Percentiles rank a stretch among this genome's conserved stretches.
Conservation (phyloP, 768 basidiomycete species). For the Coprinellus micaceus region DNA sequence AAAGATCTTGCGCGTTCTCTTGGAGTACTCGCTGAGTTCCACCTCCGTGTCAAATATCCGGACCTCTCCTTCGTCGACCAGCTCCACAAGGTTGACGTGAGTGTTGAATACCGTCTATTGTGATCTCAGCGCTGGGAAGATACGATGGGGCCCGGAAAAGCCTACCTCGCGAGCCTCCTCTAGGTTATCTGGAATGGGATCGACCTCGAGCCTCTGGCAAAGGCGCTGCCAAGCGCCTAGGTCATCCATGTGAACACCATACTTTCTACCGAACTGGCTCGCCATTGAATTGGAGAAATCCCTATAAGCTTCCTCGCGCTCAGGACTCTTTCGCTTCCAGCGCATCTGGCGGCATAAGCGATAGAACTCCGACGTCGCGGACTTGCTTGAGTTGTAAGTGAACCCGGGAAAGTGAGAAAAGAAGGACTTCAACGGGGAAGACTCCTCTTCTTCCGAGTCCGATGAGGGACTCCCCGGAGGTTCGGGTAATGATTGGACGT, state of each 20-base stretch:
- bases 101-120: background rate
- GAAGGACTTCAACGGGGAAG: background rate
- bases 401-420: background rate
- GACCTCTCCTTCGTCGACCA: background rate
- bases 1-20: too few relatives aligned
- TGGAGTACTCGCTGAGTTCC: background rate
- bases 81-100: background rate
- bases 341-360: background rate
- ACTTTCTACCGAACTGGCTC: background rate
- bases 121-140: too few relatives aligned
- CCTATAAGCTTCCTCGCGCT: background rate
- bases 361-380: background rate
- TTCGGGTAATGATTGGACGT: too few relatives aligned
- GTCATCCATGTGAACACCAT: background rate
- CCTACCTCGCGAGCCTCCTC: background rate
- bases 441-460: background rate
- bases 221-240: constrained; percentile 7
- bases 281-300: background rate
- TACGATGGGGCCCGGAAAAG: too few relatives aligned
- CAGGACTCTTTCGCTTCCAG: background rate
- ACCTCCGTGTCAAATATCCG: background rate
- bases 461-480: too few relatives aligned
- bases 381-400: background rate
- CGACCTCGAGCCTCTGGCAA: background rate
- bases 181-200: background rate